These are phyloP conservation scores for Bisporella sp. DNA, from an alignment of 2,329 filamentous ascomycete genomes.

Conservation along the genomic window DNA sequence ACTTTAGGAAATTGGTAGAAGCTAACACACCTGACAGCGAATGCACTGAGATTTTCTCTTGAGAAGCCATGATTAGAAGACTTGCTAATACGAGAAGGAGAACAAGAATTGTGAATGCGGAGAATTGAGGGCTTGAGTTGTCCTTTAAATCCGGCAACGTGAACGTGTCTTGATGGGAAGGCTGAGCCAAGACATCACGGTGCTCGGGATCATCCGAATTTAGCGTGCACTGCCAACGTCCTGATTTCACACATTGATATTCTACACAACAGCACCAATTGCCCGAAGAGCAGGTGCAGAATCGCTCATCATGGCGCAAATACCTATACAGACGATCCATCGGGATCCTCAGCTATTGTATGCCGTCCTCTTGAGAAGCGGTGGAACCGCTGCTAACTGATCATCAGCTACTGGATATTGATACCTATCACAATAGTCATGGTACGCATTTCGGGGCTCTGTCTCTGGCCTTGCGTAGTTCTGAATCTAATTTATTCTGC, in stretches of 20 bases:
- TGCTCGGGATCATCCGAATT: slow-evolving; percentile 21
- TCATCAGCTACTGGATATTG: slow-evolving; percentile 90
- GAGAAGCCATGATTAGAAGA: slow-evolving; percentile 21
- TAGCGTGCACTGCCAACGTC: slow-evolving; percentile 12
- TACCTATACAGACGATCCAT: slow-evolving; percentile 89
- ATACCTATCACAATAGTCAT: slow-evolving; percentile 97
- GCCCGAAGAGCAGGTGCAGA: background rate
- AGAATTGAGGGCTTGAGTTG: slow-evolving; percentile 1
- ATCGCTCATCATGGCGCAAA: slow-evolving; percentile 65
- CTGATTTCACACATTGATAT: slow-evolving; percentile 3
- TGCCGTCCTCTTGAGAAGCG: slow-evolving; percentile 29
- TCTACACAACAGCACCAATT: slow-evolving; percentile 1
- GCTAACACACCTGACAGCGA: slow-evolving; percentile 22
- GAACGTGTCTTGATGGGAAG: slow-evolving; percentile 26
- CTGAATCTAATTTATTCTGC: slow-evolving; percentile 5
- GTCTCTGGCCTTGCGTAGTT: background rate
- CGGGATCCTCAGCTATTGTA: slow-evolving; percentile 98
- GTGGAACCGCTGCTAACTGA: slow-evolving; percentile 17
- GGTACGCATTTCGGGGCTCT: slow-evolving; percentile 40
- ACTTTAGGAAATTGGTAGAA: background rate
- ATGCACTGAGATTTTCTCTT: slow-evolving; percentile 25
- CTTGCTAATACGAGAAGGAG: background rate
- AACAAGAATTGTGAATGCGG: slow-evolving; percentile 1
- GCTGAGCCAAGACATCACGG: slow-evolving; percentile 1
- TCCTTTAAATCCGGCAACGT: slow-evolving; percentile 7